Evolutionary conservation across 2,329 filamentous ascomycete genomes (phyloP), one percentile per base, ranked within the genome.

Genomic region (Penicillium sp.): DNA sequence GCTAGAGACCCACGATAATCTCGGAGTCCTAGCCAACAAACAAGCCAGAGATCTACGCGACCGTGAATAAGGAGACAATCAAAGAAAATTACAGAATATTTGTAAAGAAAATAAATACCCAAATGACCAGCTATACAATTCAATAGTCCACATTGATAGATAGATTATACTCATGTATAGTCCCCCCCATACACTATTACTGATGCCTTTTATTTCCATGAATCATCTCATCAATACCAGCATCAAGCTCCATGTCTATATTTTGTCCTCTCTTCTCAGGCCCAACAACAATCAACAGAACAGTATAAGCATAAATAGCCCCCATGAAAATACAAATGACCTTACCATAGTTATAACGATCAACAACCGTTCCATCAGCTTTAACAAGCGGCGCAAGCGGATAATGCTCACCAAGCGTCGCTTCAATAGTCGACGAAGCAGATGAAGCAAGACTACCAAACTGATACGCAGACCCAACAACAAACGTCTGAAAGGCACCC

Each of bases 391-490:
- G 31, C n/a, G 21, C 26, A 16, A 79, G 62, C 3, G 75, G 75
- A 56, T 74, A 79, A 14, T 70, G 60, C 58, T 79, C 74, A 7
- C 75, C 76, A 39, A 79, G 73, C 0, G 71, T 72, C 2, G 74
- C 70, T 53, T 79, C 72, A 55, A 79, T 79, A 3, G 76, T 79
- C 5, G 75, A 74, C 14, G 71, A 73, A 6, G 77, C 75, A 7
- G 72, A 76, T 1, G 75, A 76, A 9, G 67, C 70, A 16, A 76
- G 66, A 53, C 75, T 76, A 7, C 75, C 74, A 35, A 78, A 66
- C 60, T 77, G 73, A 56, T 77, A 76, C 1, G 71, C 69, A 7
- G 73, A 50, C 26, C 74, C 74, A 16, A 75, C 69, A 43, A 72
- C 66, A 21, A 74, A 62, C 1, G 73, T 66, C 26, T 73, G 66